These are phyloP conservation scores for Dicorynia guianensis DNA, from an alignment of 306 rosid genomes.

Conservation along the genomic window DNA sequence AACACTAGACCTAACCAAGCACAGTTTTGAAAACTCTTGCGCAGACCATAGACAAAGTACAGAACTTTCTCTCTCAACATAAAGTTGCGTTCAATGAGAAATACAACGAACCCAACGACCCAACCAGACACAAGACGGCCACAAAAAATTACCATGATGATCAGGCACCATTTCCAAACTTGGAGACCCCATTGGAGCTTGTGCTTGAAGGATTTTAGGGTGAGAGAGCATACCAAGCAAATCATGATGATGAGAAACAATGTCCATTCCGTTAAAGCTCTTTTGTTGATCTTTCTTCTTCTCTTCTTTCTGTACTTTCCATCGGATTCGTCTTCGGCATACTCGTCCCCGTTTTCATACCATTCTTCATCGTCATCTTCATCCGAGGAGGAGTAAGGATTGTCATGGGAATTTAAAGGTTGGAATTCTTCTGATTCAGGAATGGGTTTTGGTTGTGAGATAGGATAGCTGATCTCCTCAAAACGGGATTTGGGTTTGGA, in stretches of 20 bases:
- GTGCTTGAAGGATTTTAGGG: not conserved
- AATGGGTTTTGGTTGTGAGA: not conserved
- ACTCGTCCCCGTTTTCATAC: not conserved
- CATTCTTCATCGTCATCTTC: conserved; percentile 2
- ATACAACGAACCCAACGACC: conserved; percentile 9
- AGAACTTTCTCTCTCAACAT: conserved; percentile 36
- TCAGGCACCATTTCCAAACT: conserved; percentile 40
- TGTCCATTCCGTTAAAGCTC: conserved; percentile 29
- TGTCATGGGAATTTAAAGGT: not conserved
- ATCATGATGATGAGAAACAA: conserved; percentile 31
- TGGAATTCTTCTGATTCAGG: not conserved
- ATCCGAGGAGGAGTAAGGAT: not conserved
- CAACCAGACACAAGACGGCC: conserved; percentile 36
- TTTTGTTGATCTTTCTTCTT: conserved; percentile 14
- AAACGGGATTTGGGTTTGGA: conserved; percentile 41
- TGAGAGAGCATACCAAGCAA: conserved; percentile 35
- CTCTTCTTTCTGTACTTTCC: not conserved
- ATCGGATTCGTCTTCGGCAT: not conserved
- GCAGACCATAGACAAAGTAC: conserved; percentile 33
- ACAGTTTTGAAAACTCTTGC: conserved; percentile 32
- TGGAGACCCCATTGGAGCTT: not conserved
- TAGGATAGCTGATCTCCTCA: conserved; percentile 24
- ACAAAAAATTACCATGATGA: conserved; percentile 32
- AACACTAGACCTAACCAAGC: conserved; percentile 33
- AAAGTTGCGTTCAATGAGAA: conserved; percentile 30